Percentiles rank a stretch among this genome's conserved stretches.
Evolutionary conservation across 768 basidiomycete species (phyloP).

Genomic region (Macrolepiota fuliginosa): DNA sequence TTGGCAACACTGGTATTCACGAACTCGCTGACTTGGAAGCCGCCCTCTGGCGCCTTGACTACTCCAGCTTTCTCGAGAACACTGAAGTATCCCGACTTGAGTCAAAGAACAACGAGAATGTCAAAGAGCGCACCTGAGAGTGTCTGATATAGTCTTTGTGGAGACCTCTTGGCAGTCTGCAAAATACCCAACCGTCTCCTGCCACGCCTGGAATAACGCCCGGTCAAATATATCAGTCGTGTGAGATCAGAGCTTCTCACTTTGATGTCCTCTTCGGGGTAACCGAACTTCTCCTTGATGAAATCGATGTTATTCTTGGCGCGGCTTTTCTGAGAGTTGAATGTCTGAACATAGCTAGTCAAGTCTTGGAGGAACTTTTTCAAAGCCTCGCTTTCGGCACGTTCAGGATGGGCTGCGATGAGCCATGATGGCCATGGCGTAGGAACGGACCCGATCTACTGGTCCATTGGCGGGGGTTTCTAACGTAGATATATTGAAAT

Average conservation of each 20-base stretch:
- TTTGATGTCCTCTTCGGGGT: slow-evolving; percentile 78
- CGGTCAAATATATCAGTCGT: not conserved
- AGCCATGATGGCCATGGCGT: slow-evolving; percentile 99
- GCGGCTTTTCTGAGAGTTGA: slow-evolving; percentile 59
- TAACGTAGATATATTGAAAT: not conserved
- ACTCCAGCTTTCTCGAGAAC: slow-evolving; percentile 14
- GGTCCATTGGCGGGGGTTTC: not conserved
- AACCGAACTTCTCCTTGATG: slow-evolving; percentile 77
- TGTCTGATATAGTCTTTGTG: slow-evolving; percentile 59
- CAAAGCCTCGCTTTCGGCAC: slow-evolving; percentile 50
- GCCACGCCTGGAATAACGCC: slow-evolving; percentile 61
- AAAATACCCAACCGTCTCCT: slow-evolving; percentile 77
- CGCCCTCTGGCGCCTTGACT: slow-evolving; percentile 12
- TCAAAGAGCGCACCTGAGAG: slow-evolving; percentile 52
- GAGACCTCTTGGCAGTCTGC: slow-evolving; percentile 62
- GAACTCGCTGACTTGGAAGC: slow-evolving; percentile 14
- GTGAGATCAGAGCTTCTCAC: slow-evolving; percentile 28
- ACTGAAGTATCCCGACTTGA: not conserved
- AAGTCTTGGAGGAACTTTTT: slow-evolving; percentile 61
- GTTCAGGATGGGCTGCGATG: slow-evolving; percentile 77
- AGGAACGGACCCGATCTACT: slow-evolving; percentile 76
- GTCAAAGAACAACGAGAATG: not conserved
- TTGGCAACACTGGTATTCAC: not conserved
- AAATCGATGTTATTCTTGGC: slow-evolving; percentile 65
- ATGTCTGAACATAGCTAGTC: slow-evolving; percentile 61